A percentile compares a stretch with the other conserved stretches of the same genome.
These are phyloP conservation scores for Kodamaea sp. DNA, from an alignment of 1,139 yeast species.

Conservation along the genomic window DNA sequence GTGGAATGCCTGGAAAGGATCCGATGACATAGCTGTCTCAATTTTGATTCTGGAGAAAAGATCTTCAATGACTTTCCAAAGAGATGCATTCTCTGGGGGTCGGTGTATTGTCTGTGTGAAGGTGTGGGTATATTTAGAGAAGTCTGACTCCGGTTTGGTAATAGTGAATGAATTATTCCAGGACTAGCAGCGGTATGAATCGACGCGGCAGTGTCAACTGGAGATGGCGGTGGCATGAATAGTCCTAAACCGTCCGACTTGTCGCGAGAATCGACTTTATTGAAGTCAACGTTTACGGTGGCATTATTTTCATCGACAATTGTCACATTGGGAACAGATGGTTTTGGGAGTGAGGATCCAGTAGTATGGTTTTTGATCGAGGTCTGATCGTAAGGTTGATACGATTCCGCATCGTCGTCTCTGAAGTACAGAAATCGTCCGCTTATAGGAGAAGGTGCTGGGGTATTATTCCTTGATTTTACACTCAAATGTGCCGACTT, in stretches of 20 bases:
- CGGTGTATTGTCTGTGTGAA: not conserved
- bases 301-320: slow-evolving; percentile 10
- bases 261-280: too few species aligned
- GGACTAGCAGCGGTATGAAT: not conserved
- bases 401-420: too few species aligned
- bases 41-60: slow-evolving; percentile 32
- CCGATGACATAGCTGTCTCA: slow-evolving; percentile 34
- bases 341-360: not conserved
- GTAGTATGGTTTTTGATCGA: too few species aligned
- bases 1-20: slow-evolving; percentile 25
- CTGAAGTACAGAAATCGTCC: slow-evolving; percentile 13
- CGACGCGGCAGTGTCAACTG: not conserved
- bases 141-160: slow-evolving; percentile 1
- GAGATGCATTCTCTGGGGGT: slow-evolving; percentile 19
- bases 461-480: slow-evolving; percentile 3
- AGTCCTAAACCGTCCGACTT: slow-evolving; percentile 14
- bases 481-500: slow-evolving; percentile 6
- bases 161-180: slow-evolving; percentile 1
- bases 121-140: slow-evolving; percentile 2
- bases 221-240: slow-evolving; percentile 1
- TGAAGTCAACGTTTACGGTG: slow-evolving; percentile 4
- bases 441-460: slow-evolving; percentile 11
- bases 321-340: slow-evolving; percentile 12
- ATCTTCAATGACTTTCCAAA: slow-evolving; percentile 41
- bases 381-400: too few species aligned